phyloP scores from a whole-genome alignment of 1,284 basidiomycete genomes.

The Clitocybe nebularis region DNA sequence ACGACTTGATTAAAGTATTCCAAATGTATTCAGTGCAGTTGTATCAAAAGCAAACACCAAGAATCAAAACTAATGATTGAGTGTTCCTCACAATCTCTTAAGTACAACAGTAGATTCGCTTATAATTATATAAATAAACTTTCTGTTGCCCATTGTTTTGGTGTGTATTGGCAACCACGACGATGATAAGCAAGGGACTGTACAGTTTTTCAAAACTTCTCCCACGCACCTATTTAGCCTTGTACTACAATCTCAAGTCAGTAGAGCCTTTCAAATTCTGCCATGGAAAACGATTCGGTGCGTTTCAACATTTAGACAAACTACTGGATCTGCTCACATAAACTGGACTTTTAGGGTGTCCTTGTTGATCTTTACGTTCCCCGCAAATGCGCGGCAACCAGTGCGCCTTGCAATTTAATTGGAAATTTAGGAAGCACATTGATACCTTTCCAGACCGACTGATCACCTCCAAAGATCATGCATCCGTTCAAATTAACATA shows the following conservation, averaged over 20 bases:
- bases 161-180: no score
- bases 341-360: slow-evolving; percentile 63
- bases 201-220: slow-evolving; percentile 34
- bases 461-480: slow-evolving; percentile 98
- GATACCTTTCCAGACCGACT: slow-evolving; percentile 69
- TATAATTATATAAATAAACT: no score
- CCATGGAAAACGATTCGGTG: slow-evolving; percentile 82
- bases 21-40: no score
- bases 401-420: slow-evolving; percentile 44
- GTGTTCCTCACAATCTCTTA: no score
- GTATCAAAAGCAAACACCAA: no score
- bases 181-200: no score
- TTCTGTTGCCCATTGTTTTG: no score
- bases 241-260: slow-evolving; percentile 22
- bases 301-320: slow-evolving; percentile 9
- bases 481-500: slow-evolving; percentile 95
- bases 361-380: slow-evolving; percentile 99
- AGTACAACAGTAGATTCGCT: no score
- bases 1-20: no score
- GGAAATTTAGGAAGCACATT: slow-evolving; percentile 4
- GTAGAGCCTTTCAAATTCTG: slow-evolving; percentile 27
- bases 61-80: no score
- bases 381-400: slow-evolving; percentile 97
- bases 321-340: background rate
- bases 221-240: slow-evolving; percentile 31